Evolutionary conservation across 2,329 filamentous ascomycete genomes (phyloP).

Genomic region (Alternaria triticina): DNA sequence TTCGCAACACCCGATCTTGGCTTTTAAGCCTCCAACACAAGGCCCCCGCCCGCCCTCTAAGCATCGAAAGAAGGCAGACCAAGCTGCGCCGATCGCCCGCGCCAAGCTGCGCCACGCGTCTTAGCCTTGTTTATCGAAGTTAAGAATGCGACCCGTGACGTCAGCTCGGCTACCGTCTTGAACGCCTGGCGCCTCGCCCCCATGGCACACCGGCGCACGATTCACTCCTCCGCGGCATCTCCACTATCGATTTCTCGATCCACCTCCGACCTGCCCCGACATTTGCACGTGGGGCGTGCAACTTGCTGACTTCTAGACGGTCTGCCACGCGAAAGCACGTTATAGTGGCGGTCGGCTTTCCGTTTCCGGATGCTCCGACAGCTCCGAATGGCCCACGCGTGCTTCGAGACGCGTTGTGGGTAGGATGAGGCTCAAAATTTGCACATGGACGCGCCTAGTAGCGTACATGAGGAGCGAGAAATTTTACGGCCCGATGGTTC

Average conservation of each 20-base stretch:
- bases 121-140: constrained; percentile 6
- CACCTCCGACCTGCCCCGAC: not conserved
- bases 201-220: constrained; percentile 4
- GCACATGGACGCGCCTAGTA: not conserved
- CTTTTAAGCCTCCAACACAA: constrained; percentile 8
- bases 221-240: not conserved
- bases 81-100: constrained; percentile 16
- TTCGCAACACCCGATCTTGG: not conserved
- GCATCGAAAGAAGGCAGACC: constrained; percentile 11
- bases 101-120: constrained; percentile 17
- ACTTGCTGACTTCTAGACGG: not conserved
- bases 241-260: constrained; percentile 5
- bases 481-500: not conserved
- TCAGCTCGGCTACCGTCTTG: constrained; percentile 6
- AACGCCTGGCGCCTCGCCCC: not conserved
- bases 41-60: not conserved
- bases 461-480: not conserved
- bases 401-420: not conserved
- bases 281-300: not conserved
- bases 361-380: not conserved
- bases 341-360: not conserved
- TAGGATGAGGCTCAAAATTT: not conserved
- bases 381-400: not conserved
- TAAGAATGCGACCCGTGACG: constrained; percentile 8
- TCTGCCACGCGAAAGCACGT: not conserved